These are phyloP conservation scores for Kodamaea suecica DNA, from an alignment of 1,139 yeast genomes.

Conservation along the genomic window DNA sequence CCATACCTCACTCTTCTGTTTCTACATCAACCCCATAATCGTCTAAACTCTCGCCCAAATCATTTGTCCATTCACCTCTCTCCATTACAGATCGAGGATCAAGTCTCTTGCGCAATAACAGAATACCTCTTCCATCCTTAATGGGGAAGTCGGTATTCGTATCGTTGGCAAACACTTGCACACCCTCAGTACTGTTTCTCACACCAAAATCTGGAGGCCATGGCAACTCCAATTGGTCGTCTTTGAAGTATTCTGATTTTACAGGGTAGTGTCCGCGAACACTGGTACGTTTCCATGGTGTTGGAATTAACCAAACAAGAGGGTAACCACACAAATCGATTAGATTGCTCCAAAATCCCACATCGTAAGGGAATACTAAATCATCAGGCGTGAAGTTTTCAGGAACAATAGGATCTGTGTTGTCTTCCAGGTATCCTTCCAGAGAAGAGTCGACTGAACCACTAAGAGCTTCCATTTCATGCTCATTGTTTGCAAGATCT, in stretches of 20 bases:
- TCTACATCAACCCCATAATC: slow-evolving; percentile 89
- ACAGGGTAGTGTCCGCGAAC: slow-evolving; percentile 46
- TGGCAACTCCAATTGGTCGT: slow-evolving; percentile 63
- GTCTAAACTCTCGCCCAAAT: slow-evolving; percentile 72
- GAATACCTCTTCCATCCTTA: slow-evolving; percentile 13
- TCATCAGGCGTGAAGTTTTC: slow-evolving; percentile 51
- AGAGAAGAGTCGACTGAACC: background rate
- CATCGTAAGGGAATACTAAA: slow-evolving; percentile 78
- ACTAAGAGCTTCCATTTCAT: background rate
- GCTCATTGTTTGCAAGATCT: background rate
- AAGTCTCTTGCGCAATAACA: slow-evolving; percentile 17
- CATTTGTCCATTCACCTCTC: slow-evolving; percentile 66
- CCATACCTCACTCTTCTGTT: slow-evolving; percentile 51
- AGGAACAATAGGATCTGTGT: slow-evolving; percentile 11
- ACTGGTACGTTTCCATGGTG: slow-evolving; percentile 47
- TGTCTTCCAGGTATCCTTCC: background rate
- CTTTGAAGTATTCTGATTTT: slow-evolving; percentile 52
- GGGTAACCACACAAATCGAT: slow-evolving; percentile 53
- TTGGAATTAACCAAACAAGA: slow-evolving; percentile 52
- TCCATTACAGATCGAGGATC: slow-evolving; percentile 21
- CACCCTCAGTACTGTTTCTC: slow-evolving; percentile 15
- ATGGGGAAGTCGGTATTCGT: slow-evolving; percentile 16
- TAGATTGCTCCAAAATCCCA: slow-evolving; percentile 57
- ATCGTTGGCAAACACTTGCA: slow-evolving; percentile 18
- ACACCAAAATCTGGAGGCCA: slow-evolving; percentile 88